A percentile compares a stretch with the other conserved stretches of the same genome.
Evolutionary conservation across 768 basidiomycete genomes (phyloP).

Genomic region (Saitozyma sp.): DNA sequence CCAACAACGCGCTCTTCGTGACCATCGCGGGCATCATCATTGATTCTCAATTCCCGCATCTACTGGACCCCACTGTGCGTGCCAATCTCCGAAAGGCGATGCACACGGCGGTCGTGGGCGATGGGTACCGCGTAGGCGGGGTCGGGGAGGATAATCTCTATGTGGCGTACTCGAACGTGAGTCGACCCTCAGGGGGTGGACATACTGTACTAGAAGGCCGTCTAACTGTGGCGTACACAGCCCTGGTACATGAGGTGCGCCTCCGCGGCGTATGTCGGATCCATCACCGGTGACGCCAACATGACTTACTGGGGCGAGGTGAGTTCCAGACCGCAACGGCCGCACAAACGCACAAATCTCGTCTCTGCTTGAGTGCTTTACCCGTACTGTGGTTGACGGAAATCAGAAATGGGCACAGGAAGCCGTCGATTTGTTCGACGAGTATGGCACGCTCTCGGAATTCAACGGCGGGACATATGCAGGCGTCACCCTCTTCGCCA

Average conservation of each 20-base stretch:
- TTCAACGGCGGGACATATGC: constrained; percentile 23
- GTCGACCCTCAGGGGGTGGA: background rate
- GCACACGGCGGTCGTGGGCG: constrained; percentile 9
- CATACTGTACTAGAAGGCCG: background rate
- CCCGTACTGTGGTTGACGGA: no score
- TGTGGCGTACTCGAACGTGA: constrained; percentile 20
- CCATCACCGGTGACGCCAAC: constrained; percentile 5
- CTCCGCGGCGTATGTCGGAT: constrained; percentile 13
- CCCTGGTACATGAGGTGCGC: constrained; percentile 22
- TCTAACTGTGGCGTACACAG: background rate
- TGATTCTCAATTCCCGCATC: constrained; percentile 9
- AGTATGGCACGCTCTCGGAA: constrained; percentile 13
- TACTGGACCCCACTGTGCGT: background rate
- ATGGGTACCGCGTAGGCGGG: background rate
- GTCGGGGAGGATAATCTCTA: constrained; percentile 12
- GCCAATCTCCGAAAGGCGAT: constrained; percentile 9
- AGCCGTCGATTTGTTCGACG: constrained; percentile 13
- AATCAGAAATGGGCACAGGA: constrained; percentile 12
- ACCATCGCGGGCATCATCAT: constrained; percentile 20
- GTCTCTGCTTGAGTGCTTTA: no score
- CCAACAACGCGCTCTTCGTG: constrained; percentile 15
- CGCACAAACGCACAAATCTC: background rate
- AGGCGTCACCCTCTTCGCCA: constrained; percentile 19
- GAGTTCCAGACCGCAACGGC: background rate
- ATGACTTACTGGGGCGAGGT: constrained; percentile 7